Evolutionary conservation across 805 yeast genomes (phyloP), one percentile per base, ranked within the genome.

Genomic region (Saccharomyces kudriavzevii): DNA sequence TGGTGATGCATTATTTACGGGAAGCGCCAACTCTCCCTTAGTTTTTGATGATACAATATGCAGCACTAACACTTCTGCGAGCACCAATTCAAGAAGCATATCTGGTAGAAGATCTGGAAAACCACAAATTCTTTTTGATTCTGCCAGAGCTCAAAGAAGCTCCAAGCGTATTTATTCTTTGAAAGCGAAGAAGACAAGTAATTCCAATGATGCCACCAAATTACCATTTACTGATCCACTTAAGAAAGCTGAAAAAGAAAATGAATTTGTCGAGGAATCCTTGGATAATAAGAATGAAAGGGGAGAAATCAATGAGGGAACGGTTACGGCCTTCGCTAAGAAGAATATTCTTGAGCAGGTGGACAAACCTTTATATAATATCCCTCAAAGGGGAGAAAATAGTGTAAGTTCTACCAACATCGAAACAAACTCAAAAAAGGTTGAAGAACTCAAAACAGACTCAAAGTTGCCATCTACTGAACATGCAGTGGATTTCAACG

Each of bases 121-220:
- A 47, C 78, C 77, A 30, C 69, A 73, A 22, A 73, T 74, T 40
- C 66, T 81, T 26, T 74, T 77, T 57, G 74, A 76, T 54, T 77
- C 80, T 0, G 76, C 82, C 45, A 73, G 83, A 57, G 64, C 68
- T 27, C 77, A 78, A 52, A 72, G 78, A 31, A 64, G 65, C 40
- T 70, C 70, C 4, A 45, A 48, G 58, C 57, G 49, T 29, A 53
- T 5, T 53, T 40, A 8, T 10, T 40, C 10, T 48, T 28, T 47
- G 56, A 57, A 62, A 27, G 54, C 64, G 30, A 60, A 62, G 11
- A 60, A 54, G 27, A 61, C 58, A 24, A 52, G 58, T 1, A 58
- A 56, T 8, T 49, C 62, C 0, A 51, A 62, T 1, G 74, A 48
- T n/a, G 13, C 13, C 50, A 31, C 4, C 24, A 35, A 35, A 48